A percentile compares a stretch with the other conserved stretches of the same genome.
Evolutionary conservation across 257 asterid genomes (phyloP).

Genomic region (Petunia axillaris): DNA sequence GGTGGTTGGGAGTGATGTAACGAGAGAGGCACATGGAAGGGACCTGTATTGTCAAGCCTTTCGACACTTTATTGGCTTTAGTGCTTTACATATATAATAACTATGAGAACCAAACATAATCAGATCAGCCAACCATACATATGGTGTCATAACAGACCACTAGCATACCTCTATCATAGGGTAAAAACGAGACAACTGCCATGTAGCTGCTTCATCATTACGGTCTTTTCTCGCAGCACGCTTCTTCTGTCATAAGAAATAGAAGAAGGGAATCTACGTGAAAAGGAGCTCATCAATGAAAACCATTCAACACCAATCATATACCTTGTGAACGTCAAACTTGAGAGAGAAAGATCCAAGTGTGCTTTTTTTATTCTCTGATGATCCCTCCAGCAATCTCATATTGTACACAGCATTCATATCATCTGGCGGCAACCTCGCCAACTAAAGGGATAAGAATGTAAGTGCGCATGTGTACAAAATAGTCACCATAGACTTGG

Average conservation of each 20-base stretch:
- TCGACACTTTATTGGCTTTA: slow-evolving; percentile 1
- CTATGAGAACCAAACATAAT: background rate
- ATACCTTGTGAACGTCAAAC: slow-evolving; percentile 94
- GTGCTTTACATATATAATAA: slow-evolving; percentile 10
- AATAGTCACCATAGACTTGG: slow-evolving; percentile 5
- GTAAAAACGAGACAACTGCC: slow-evolving; percentile 97
- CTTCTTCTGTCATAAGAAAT: slow-evolving; percentile 65
- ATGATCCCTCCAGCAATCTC: slow-evolving; percentile 83
- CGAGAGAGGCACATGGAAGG: background rate
- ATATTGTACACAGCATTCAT: slow-evolving; percentile 89
- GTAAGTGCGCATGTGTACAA: background rate
- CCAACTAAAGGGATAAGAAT: slow-evolving; percentile 57
- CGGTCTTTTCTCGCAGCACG: slow-evolving; percentile 91
- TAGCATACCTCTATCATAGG: slow-evolving; percentile 87
- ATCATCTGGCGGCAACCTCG: slow-evolving; percentile 81
- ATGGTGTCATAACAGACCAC: background rate
- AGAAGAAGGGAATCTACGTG: slow-evolving; percentile 22
- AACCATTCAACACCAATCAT: slow-evolving; percentile 24
- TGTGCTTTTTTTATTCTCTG: slow-evolving; percentile 74
- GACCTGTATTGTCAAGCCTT: background rate
- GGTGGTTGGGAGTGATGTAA: background rate
- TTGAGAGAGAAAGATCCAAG: slow-evolving; percentile 76
- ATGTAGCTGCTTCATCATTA: slow-evolving; percentile 68
- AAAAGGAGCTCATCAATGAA: slow-evolving; percentile 29
- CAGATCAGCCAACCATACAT: slow-evolving; percentile 16